These are phyloP conservation scores for Filosporella fistucella DNA, from an alignment of 495 filamentous ascomycete genomes.

Conservation along the genomic window DNA sequence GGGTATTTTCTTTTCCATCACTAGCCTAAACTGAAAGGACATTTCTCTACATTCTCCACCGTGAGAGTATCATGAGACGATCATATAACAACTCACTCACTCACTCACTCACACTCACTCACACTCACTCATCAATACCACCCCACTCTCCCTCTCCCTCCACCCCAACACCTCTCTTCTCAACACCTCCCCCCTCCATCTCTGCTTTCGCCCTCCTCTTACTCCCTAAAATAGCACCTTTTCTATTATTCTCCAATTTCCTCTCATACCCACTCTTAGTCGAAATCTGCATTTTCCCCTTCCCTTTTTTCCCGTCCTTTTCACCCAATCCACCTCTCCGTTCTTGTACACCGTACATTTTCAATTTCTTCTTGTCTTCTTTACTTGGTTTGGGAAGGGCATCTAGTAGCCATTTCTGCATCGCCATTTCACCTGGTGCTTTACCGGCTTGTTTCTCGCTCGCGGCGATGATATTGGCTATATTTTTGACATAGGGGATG, in stretches of 20 bases:
- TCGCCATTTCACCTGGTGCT: constrained; percentile 34
- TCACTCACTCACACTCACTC: no score
- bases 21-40: no score
- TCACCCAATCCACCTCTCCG: constrained; percentile 42
- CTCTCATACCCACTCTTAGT: constrained; percentile 91
- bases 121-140: constrained; percentile 17
- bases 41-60: no score
- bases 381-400: constrained; percentile 78
- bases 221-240: constrained; percentile 68
- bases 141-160: constrained; percentile 15
- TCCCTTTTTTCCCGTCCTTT: constrained; percentile 26
- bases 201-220: constrained; percentile 40
- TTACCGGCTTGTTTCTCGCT: constrained; percentile 66
- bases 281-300: constrained; percentile 58
- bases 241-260: constrained; percentile 68
- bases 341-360: constrained; percentile 76
- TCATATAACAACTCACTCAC: no score
- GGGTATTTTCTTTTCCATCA: no score
- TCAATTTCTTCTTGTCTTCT: constrained; percentile 75
- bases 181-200: constrained; percentile 64
- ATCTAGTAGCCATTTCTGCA: constrained; percentile 88
- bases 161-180: constrained; percentile 36
- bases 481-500: constrained; percentile 80
- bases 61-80: no score
- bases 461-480: constrained; percentile 85